Evolutionary conservation across 2,329 filamentous ascomycete genomes (phyloP), one percentile per base, ranked within the genome.

Genomic region (Fragosphaeria purpurea): DNA sequence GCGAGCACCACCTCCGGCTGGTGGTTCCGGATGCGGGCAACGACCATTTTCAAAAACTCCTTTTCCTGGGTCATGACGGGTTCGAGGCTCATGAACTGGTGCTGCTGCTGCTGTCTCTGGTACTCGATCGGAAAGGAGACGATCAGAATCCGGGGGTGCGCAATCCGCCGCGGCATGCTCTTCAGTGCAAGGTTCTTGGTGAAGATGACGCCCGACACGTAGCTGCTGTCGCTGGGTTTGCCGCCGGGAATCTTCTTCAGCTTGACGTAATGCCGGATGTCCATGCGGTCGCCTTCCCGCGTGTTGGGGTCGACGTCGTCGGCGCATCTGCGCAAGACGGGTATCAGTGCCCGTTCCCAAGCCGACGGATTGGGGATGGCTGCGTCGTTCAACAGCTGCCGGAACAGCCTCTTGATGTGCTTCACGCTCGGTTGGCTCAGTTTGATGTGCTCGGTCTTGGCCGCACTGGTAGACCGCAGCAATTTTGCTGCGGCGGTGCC

Each of bases 81-180:
- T 60, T 97, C 89, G 46, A 98, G 71, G 60, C 93, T 98, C 90
- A 98, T 96, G 64, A 98, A 97, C 64, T 97, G 90, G 56, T 88
- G 80, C 64, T 77, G 74, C 64, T 77, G 74, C 62, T 91, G 84
- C 59, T 96, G 89, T 40, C 93, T 82, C 52, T 94, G 88, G 65
- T 98, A 98, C 63, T 98, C 93, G 52, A 98, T 88, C 0, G 93
- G 83, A 62, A 98, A 98, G 0, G 89, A 91, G 51, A 98, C 84
- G 56, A 98, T 88, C 46, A 95, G 77, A 54, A 98, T 93, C 35
- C 88, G 83, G 4, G 93, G 93, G 50, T 87, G 84, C 10, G 76
- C 67, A 55, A 97, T 93, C 55, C 82, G 87, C 51, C 93, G 80
- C 13, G 87, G 84, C 93, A 98, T 98, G 66, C 86, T 95, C 65